phyloP scores from a whole-genome alignment of 2,329 filamentous ascomycete genomes.

The Ilyonectria sp. region DNA sequence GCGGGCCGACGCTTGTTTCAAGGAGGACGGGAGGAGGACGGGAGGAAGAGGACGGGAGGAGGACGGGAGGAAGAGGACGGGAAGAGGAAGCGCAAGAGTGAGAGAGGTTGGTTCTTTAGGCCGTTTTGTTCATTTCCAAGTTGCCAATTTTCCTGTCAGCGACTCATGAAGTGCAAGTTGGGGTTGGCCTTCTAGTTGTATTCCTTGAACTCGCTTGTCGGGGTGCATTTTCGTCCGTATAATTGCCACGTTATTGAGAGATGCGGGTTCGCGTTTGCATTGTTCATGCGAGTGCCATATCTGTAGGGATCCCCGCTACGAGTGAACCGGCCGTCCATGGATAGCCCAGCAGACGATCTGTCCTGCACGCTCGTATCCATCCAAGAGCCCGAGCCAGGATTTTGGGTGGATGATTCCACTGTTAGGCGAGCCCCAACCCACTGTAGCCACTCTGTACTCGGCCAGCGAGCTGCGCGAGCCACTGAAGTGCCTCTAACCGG shows the following conservation, averaged over 20 bases:
- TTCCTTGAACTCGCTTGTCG: constrained; percentile 8
- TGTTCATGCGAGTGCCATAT: constrained; percentile 39
- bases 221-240: constrained; percentile 13
- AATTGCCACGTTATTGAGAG: constrained; percentile 16
- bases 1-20: constrained; percentile 27
- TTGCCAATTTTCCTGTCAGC: background rate
- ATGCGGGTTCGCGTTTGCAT: constrained; percentile 28
- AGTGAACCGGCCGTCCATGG: constrained; percentile 19
- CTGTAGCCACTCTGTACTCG: background rate
- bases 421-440: background rate
- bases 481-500: background rate
- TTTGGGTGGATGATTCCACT: background rate
- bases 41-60: constrained; percentile 5
- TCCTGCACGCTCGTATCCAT: constrained; percentile 1
- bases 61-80: constrained; percentile 10
- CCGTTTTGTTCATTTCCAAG: constrained; percentile 5
- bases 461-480: background rate
- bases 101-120: constrained; percentile 19
- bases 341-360: constrained; percentile 18
- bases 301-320: constrained; percentile 35
- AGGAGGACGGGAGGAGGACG: constrained; percentile 10
- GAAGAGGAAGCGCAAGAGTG: background rate
- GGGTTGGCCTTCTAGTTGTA: constrained; percentile 11
- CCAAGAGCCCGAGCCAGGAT: background rate
- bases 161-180: background rate